Evolutionary conservation across 495 filamentous ascomycete genomes (phyloP).

Genomic region (Penicillium mononematosum): DNA sequence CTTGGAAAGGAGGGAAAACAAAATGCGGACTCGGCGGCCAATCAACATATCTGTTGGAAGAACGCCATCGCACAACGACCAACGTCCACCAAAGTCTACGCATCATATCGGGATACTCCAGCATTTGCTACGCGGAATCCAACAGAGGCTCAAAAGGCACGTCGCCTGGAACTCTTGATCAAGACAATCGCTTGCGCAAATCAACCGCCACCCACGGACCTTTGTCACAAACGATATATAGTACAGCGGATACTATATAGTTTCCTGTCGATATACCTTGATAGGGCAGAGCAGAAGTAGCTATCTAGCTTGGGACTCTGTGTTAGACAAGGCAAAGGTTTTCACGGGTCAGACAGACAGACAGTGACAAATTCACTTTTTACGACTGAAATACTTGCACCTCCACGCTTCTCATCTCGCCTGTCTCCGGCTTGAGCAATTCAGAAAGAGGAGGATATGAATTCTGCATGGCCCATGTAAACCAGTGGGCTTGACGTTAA

Average conservation of each 20-base stretch:
- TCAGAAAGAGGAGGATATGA: slow-evolving; percentile 6
- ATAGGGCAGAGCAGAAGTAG: slow-evolving; percentile 61
- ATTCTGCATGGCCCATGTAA: slow-evolving; percentile 35
- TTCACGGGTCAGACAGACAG: slow-evolving; percentile 38
- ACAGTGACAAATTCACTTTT: slow-evolving; percentile 46
- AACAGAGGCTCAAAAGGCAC: not conserved
- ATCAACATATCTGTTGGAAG: not conserved
- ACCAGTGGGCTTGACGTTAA: slow-evolving; percentile 29
- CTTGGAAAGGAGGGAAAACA: slow-evolving; percentile 1
- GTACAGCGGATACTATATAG: slow-evolving; percentile 62
- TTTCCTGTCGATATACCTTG: slow-evolving; percentile 66
- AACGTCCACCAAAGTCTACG: not conserved
- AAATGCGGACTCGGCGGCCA: not conserved
- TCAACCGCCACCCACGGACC: slow-evolving; percentile 23
- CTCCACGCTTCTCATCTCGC: slow-evolving; percentile 23
- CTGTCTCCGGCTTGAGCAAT: slow-evolving; percentile 12
- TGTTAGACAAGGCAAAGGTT: slow-evolving; percentile 41
- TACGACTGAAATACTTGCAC: slow-evolving; percentile 40
- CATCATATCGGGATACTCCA: not conserved
- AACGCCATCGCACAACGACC: not conserved
- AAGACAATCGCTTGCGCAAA: slow-evolving; percentile 1
- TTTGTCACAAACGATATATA: slow-evolving; percentile 46
- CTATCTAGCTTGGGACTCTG: slow-evolving; percentile 51
- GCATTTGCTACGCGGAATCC: not conserved
- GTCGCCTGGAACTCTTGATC: not conserved